A percentile compares a stretch with the other conserved stretches of the same genome.
These are phyloP conservation scores for Moricandia arvensis DNA, from an alignment of 345 rosid species.

Conservation along the genomic window DNA sequence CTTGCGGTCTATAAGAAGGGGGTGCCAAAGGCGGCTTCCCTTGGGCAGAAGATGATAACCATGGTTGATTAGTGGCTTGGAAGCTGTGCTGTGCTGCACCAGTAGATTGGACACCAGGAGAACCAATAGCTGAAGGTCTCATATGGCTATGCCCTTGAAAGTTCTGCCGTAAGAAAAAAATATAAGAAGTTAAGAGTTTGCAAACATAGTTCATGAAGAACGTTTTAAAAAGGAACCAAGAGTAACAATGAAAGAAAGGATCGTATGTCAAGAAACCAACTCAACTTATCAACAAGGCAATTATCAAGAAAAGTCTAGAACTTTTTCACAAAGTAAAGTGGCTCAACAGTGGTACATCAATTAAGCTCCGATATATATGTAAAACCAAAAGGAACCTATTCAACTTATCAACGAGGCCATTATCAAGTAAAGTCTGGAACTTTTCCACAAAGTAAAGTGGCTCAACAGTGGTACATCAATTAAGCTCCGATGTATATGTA, in stretches of 20 bases:
- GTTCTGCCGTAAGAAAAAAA: slow-evolving; percentile 45
- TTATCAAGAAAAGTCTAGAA: not conserved
- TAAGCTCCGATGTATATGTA: not conserved
- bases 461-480: not conserved
- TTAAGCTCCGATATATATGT: not conserved
- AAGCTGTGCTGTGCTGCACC: slow-evolving; percentile 59
- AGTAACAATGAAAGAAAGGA: not conserved
- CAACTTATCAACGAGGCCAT: not conserved
- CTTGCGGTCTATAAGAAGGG: slow-evolving; percentile 65
- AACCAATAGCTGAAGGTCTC: slow-evolving; percentile 55
- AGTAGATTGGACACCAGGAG: slow-evolving; percentile 56
- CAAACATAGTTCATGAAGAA: not conserved
- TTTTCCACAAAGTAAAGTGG: not conserved
- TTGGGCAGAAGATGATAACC: slow-evolving; percentile 77
- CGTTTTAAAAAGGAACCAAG: not conserved
- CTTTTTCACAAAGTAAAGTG: not conserved
- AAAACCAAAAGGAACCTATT: not conserved
- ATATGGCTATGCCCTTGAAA: slow-evolving; percentile 70
- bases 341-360: not conserved
- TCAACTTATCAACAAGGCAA: not conserved
- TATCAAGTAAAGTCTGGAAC: not conserved
- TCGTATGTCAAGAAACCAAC: not conserved
- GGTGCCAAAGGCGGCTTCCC: slow-evolving; percentile 87
- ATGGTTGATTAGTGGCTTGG: slow-evolving; percentile 71
- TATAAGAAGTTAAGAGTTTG: not conserved